These are phyloP conservation scores for Dryas octopetala DNA, from an alignment of 306 rosid species.

Conservation along the genomic window DNA sequence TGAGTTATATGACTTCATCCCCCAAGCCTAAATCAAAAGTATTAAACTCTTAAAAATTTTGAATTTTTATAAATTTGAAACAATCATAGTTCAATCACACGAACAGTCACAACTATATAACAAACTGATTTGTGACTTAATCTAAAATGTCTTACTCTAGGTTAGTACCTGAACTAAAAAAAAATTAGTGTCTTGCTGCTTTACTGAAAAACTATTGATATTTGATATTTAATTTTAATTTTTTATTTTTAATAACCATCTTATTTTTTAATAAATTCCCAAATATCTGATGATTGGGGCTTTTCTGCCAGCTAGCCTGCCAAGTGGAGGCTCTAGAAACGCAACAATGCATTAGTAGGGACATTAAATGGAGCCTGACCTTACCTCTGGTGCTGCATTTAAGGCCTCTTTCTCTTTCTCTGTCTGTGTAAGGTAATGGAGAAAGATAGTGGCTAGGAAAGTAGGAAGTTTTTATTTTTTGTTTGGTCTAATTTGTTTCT, in stretches of 20 bases:
- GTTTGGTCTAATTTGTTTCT: constrained; percentile 22
- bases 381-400: constrained; percentile 45
- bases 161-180: too few relatives aligned
- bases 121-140: too few relatives aligned
- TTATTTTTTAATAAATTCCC: not conserved
- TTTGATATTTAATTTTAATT: too few relatives aligned
- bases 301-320: constrained; percentile 23
- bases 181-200: too few relatives aligned
- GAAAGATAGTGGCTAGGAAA: not conserved
- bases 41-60: too few relatives aligned
- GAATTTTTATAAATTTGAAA: too few relatives aligned
- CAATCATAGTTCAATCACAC: too few relatives aligned
- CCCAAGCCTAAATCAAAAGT: too few relatives aligned
- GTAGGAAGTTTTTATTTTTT: not conserved
- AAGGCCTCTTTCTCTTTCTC: not conserved
- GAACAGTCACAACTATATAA: too few relatives aligned
- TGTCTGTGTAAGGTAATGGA: not conserved
- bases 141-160: too few relatives aligned
- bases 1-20: too few relatives aligned
- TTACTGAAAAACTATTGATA: too few relatives aligned
- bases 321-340: constrained; percentile 55
- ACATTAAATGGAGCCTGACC: constrained; percentile 41
- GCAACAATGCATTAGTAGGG: constrained; percentile 6
- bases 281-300: constrained; percentile 30
- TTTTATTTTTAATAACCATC: not conserved